Conservation (phyloP, 139 green algal genomes). For the Volvox reticuliferus region DNA sequence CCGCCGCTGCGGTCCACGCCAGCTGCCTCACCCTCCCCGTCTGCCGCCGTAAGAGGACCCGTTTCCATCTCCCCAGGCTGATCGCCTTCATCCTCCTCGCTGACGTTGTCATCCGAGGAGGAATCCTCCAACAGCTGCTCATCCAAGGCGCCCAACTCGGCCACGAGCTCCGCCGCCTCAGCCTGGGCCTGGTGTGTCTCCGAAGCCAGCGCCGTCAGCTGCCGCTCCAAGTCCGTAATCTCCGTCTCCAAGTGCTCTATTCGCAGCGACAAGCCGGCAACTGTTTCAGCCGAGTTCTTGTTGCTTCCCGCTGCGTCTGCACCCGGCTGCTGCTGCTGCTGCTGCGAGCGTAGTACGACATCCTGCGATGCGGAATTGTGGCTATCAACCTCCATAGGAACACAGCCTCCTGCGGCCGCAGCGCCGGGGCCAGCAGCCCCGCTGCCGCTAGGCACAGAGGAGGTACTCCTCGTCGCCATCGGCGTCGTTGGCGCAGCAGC, state of each 20-base stretch:
- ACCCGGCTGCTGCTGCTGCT: not conserved
- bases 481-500: not conserved
- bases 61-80: not conserved
- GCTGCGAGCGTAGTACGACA: not conserved
- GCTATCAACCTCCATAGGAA: slow-evolving; percentile 34
- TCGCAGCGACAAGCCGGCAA: slow-evolving; percentile 12
- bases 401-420: not conserved
- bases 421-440: not conserved
- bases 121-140: slow-evolving; percentile 44
- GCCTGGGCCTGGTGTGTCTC: not conserved
- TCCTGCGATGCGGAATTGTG: not conserved
- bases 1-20: slow-evolving; percentile 3
- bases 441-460: not conserved
- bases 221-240: slow-evolving; percentile 40
- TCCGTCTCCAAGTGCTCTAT: slow-evolving; percentile 44
- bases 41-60: not conserved
- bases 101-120: not conserved
- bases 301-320: not conserved
- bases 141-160: slow-evolving; percentile 1
- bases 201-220: not conserved
- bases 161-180: not conserved
- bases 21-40: not conserved
- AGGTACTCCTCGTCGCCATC: not conserved
- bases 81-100: not conserved
- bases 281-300: slow-evolving; percentile 24